Evolutionary conservation across 2,329 filamentous ascomycete species (phyloP).

Genomic region (Beauveria sp.): DNA sequence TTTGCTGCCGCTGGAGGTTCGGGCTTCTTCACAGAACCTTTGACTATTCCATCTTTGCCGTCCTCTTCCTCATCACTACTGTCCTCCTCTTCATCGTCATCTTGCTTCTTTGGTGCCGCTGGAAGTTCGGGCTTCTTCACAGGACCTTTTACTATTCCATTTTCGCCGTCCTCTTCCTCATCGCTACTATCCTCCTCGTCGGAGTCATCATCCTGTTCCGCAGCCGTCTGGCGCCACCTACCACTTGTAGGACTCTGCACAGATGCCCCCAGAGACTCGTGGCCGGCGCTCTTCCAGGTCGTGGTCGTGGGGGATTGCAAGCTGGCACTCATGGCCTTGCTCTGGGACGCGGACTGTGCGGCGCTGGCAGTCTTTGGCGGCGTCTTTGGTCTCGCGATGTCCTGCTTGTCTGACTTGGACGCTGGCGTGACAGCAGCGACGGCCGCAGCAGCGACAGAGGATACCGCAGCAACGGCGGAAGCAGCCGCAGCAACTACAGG

Average conservation of each 20-base stretch:
- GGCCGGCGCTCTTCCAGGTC: constrained; percentile 26
- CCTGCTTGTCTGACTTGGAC: background rate
- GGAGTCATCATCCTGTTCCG: constrained; percentile 10
- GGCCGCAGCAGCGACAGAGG: background rate
- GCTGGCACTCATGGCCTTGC: constrained; percentile 4
- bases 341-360: background rate
- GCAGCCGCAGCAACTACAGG: background rate
- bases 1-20: constrained; percentile 10
- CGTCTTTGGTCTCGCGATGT: background rate
- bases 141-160: constrained; percentile 19
- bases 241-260: constrained; percentile 13
- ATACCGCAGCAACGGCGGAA: background rate
- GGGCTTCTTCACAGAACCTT: constrained; percentile 20
- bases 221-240: background rate
- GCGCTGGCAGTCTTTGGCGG: background rate
- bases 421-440: background rate
- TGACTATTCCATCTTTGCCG: constrained; percentile 17
- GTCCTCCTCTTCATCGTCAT: background rate
- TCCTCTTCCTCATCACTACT: constrained; percentile 16
- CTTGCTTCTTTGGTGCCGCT: constrained; percentile 12
- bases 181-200: constrained; percentile 8
- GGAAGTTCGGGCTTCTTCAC: constrained; percentile 15
- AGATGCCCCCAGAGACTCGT: constrained; percentile 14
- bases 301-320: constrained; percentile 35
- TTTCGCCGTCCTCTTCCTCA: constrained; percentile 18